Conservation (phyloP, 225 moss, liverwort and hornwort species). For the Pseudisothecium myosuroides region DNA sequence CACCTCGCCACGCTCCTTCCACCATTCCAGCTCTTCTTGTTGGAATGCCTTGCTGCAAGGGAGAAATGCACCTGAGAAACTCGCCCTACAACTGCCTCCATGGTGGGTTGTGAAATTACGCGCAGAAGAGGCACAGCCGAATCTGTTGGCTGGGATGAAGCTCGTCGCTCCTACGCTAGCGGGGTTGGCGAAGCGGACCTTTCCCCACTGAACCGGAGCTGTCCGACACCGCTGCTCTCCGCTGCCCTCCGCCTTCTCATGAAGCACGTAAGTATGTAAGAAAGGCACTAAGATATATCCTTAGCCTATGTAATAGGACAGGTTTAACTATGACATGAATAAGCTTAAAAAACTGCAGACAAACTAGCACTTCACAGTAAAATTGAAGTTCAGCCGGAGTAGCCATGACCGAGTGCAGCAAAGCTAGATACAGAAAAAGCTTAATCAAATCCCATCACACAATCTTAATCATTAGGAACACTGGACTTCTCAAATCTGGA, state of each 20-base stretch:
- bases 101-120: neutral
- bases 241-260: neutral
- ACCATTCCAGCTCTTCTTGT: neutral
- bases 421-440: neutral
- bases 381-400: neutral
- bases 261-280: neutral
- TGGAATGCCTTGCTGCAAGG: neutral
- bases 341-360: neutral
- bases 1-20: neutral
- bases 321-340: neutral
- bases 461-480: neutral
- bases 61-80: slow-evolving; percentile 10
- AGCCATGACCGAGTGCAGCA: neutral
- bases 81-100: slow-evolving; percentile 8
- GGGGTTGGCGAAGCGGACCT: neutral
- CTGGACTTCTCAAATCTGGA: neutral
- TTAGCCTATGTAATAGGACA: neutral
- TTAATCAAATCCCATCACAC: neutral
- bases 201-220: neutral
- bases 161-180: neutral
- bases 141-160: neutral
- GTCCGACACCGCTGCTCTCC: neutral
- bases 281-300: neutral
- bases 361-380: neutral
- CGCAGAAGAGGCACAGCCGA: neutral